Percentiles rank a stretch among this genome's conserved stretches.
These are phyloP conservation scores for Phytophthora europaea DNA, from an alignment of 352 stramenopile genomes.

Conservation along the genomic window DNA sequence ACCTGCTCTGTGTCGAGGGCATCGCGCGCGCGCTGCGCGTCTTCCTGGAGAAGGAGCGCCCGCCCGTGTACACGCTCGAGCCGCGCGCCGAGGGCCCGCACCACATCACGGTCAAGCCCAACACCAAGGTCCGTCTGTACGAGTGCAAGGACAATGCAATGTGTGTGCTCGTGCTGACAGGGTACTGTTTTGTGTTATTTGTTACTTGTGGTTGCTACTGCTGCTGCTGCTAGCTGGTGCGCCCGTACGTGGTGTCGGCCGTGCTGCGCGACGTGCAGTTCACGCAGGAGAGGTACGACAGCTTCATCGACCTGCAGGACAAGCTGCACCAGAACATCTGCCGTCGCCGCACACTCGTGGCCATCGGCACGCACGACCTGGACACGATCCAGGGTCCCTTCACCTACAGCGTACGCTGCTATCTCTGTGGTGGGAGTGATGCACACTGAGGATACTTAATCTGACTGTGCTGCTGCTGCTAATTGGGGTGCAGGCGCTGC, in stretches of 20 bases:
- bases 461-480: not conserved
- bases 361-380: conserved; percentile 99
- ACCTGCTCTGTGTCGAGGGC: conserved; percentile 99
- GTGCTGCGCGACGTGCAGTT: conserved; percentile 98
- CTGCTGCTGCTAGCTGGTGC: conserved; percentile 67
- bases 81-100: conserved; percentile 69
- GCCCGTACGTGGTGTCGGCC: conserved; percentile 98
- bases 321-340: conserved; percentile 99
- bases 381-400: conserved; percentile 96
- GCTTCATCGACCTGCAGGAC: conserved; percentile 99
- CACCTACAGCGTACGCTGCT: conserved; percentile 78
- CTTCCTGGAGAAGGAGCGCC: conserved; percentile 97
- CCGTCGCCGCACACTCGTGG: conserved; percentile 98
- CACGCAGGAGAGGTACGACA: conserved; percentile 96
- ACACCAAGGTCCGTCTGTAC: conserved; percentile 68
- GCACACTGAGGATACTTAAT: not conserved
- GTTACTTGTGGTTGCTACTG: conserved; percentile 5
- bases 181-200: conserved; percentile 9
- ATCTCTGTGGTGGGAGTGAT: not conserved
- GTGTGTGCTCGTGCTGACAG: not conserved
- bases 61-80: conserved; percentile 88
- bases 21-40: conserved; percentile 97
- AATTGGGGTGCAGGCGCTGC: conserved; percentile 78
- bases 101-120: conserved; percentile 89
- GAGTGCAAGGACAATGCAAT: not conserved